Evolutionary conservation across 169 alveolate genomes (phyloP), one percentile per base, ranked within the genome.

Genomic region (Cryptosporidium andersoni): DNA sequence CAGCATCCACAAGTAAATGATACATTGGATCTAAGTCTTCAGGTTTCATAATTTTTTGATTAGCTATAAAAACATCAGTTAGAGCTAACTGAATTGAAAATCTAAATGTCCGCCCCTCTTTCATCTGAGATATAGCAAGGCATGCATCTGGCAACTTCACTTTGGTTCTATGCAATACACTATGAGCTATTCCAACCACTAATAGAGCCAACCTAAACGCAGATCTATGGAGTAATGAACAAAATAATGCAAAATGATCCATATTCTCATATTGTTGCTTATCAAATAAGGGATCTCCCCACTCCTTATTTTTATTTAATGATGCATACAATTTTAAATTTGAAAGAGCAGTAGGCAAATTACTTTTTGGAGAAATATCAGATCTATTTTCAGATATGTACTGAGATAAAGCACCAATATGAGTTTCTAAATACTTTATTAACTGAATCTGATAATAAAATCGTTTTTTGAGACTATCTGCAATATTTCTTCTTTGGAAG

Each of bases 161-260:
- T 62, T 74, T 74, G 36, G 43, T 74, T 42, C 60, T 74, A 40
- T 68, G 64, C 34, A 74, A 36, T 7, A 62, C 34, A n/a, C 85
- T 49, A 7, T 74, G 85, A 60, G 85, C 25, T 2, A 74, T 58
- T 14, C 85, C 85, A 25, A 74, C 85, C 6, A 74, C 68, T n/a
- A 74, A 60, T 43, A 74, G 47, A 36, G 85, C 66, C 6, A 74
- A 68, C 14, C 85, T 49, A n/a, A 74, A 74, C n/a, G 85, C 85
- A 16, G 85, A 74, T n/a, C 48, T 74, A 43, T 74, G 66, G 25
- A 74, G 34, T 14, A 74, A n/a, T 2, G 85, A 63, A 49, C 85
- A 74, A 42, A 74, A 74, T 34, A 74, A 49, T 14, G 85, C 55
- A 43, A 74, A 74, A 51, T 58, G 85, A 49, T 58, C 63, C 85